Percentiles rank a stretch among this genome's conserved stretches.
These are phyloP conservation scores for Apiospora pterosperma DNA, from an alignment of 2,329 filamentous ascomycete genomes.

Conservation along the genomic window DNA sequence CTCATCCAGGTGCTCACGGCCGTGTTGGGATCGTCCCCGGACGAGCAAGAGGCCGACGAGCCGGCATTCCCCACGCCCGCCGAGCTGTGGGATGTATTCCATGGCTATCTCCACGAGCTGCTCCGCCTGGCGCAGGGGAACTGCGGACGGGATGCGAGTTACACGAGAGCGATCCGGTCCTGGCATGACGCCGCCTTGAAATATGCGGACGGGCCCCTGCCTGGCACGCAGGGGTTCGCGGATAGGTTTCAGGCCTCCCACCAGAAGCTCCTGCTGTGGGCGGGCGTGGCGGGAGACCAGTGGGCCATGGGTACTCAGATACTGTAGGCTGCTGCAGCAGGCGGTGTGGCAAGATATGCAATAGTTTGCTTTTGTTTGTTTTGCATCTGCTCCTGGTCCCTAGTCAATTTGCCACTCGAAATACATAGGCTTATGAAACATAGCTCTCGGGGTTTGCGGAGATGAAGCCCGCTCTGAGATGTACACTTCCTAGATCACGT, in stretches of 20 bases:
- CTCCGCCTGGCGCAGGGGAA: slow-evolving; percentile 11
- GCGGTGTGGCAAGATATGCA: not conserved
- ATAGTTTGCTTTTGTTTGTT: not conserved
- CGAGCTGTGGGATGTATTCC: slow-evolving; percentile 17
- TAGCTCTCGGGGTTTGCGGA: not conserved
- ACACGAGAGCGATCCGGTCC: slow-evolving; percentile 15
- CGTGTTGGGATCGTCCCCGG: slow-evolving; percentile 7
- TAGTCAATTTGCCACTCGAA: not conserved
- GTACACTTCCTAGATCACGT: not conserved
- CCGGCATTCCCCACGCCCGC: slow-evolving; percentile 10
- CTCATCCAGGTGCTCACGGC: slow-evolving; percentile 17
- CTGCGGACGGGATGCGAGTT: slow-evolving; percentile 20
- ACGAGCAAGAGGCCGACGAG: not conserved
- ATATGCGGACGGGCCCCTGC: slow-evolving; percentile 7
- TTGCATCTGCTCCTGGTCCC: not conserved
- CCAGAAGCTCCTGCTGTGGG: slow-evolving; percentile 22
- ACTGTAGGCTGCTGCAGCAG: no score
- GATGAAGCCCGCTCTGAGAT: not conserved
- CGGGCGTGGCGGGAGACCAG: slow-evolving; percentile 12
- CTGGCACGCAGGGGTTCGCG: slow-evolving; percentile 16
- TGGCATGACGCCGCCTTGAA: slow-evolving; percentile 13
- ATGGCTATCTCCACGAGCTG: slow-evolving; percentile 19
- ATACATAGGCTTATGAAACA: not conserved
- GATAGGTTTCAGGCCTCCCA: slow-evolving; percentile 19
- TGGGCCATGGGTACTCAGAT: not conserved